A percentile compares a stretch with the other conserved stretches of the same genome.
Conservation (phyloP, 2,329 filamentous ascomycete genomes). For the Verticillium nonalfalfae region DNA sequence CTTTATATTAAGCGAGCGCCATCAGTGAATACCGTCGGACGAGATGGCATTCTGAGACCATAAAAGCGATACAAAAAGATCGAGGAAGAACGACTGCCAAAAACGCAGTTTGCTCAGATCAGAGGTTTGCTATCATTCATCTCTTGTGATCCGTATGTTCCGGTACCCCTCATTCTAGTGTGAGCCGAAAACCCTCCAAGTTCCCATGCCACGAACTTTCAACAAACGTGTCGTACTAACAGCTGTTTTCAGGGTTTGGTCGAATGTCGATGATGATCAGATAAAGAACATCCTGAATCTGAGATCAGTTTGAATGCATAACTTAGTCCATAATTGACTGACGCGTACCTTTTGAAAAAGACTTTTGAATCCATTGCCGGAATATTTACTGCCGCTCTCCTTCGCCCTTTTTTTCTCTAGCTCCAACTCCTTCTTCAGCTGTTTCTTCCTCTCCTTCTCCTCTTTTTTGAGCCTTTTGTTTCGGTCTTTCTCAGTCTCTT, state of each 20-base stretch:
- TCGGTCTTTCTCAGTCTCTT: not conserved
- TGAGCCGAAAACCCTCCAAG: no score
- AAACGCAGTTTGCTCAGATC: no score
- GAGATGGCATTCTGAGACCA: no score
- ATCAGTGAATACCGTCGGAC: no score
- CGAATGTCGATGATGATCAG: conserved; percentile 4
- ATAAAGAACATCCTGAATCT: conserved; percentile 4
- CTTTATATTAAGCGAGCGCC: no score
- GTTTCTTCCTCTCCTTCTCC: not conserved
- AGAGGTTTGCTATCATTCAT: no score
- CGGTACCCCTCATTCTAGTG: no score
- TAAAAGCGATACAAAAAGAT: no score
- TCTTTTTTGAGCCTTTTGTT: not conserved
- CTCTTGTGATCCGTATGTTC: no score
- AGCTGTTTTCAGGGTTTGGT: not conserved
- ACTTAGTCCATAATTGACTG: accelerated
- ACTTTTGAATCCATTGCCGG: not conserved
- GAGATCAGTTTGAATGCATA: not conserved
- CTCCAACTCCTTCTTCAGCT: not conserved
- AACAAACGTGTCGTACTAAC: no score
- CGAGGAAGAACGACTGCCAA: no score
- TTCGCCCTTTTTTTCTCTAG: not conserved
- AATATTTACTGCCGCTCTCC: not conserved
- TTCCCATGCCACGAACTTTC: no score
- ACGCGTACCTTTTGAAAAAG: conserved; percentile 5